Evolutionary conservation across 768 basidiomycete genomes (phyloP), one percentile per base, ranked within the genome.

Genomic region (Leccinellum albellum): DNA sequence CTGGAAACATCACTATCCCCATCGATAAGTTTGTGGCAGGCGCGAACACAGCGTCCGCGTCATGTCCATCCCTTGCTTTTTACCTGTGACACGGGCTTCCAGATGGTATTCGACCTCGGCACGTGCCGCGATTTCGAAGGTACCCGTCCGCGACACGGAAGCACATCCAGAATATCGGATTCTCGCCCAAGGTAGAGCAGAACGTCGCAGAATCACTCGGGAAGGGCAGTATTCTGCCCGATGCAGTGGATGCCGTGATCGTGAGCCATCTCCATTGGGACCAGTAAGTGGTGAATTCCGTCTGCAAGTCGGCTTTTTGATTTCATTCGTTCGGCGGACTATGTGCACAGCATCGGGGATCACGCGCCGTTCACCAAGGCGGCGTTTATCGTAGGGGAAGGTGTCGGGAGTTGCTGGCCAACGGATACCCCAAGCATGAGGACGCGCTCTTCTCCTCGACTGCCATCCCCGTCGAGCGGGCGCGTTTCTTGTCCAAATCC

Each of bases 251-350:
- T 24, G 73, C 73, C 7, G 75, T 84, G 42, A 74, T 78, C 40
- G 50, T 83, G 31, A 82, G 80, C 23, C 84, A 86, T 60, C 62
- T 79, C 37, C 83, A 85, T 61, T 84, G 76, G 64, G 84, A 85
- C 64, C 71, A 74, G 69, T 69, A 28, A 57, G 64, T 58, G 35
- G 32, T 4, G 14, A 23, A 3, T 0, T 3, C n/a, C 3, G 13
- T 29, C 20, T 4, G 23, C 12, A 24, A 24, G 68, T 3, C 21
- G 9, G 6, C 21, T 15, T 21, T 2, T 26, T 4, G 6, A 14
- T 13, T 26, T 52, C 45, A 57, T 51, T 20, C 40, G 20, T 51
- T n/a, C 35, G 33, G 17, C 35, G 42, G n/a, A 40, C n/a, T n/a
- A n/a, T n/a, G n/a, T n/a, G n/a, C 23, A 15, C 44, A 70, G 68